Percentiles rank a stretch among this genome's conserved stretches.
These are phyloP conservation scores for Circinella umbellata DNA, from an alignment of 371 early-diverging fungal species.

Conservation along the genomic window DNA sequence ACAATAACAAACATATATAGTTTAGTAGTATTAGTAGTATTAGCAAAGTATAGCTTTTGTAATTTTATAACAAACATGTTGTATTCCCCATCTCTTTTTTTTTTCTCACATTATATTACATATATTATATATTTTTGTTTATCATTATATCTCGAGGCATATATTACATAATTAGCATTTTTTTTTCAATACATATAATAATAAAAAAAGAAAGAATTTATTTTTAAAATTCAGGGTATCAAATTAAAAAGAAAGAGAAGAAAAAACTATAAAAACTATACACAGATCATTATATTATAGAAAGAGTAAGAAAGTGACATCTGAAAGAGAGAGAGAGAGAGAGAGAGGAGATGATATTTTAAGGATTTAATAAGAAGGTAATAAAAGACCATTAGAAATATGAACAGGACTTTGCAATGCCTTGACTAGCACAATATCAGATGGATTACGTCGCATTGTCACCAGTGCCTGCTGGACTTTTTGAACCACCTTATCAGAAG, in stretches of 20 bases:
- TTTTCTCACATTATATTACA: background rate
- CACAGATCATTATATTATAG: too few relatives aligned
- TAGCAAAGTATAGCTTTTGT: background rate
- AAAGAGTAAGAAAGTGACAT: background rate
- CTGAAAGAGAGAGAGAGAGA: background rate
- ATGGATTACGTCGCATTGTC: slow-evolving; percentile 19
- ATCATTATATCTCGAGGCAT: too few relatives aligned
- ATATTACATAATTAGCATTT: too few relatives aligned
- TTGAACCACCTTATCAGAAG: slow-evolving; percentile 16
- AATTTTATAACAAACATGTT: background rate
- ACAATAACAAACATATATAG: background rate
- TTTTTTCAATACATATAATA: too few relatives aligned
- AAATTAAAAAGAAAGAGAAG: background rate
- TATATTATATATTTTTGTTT: too few relatives aligned
- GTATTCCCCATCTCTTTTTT: background rate
- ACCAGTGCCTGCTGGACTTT: slow-evolving; percentile 20
- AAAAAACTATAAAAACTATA: background rate
- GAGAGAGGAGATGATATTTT: background rate
- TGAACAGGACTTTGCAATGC: slow-evolving; percentile 20
- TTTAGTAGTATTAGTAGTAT: too few relatives aligned
- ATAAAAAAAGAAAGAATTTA: background rate
- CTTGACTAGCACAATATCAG: slow-evolving; percentile 11
- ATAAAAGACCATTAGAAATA: slow-evolving; percentile 12
- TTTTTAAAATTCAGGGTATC: background rate
- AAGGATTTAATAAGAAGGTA: slow-evolving; percentile 4